phyloP scores from a whole-genome alignment of 2,329 filamentous ascomycete genomes.

The Fusarium metavorans region DNA sequence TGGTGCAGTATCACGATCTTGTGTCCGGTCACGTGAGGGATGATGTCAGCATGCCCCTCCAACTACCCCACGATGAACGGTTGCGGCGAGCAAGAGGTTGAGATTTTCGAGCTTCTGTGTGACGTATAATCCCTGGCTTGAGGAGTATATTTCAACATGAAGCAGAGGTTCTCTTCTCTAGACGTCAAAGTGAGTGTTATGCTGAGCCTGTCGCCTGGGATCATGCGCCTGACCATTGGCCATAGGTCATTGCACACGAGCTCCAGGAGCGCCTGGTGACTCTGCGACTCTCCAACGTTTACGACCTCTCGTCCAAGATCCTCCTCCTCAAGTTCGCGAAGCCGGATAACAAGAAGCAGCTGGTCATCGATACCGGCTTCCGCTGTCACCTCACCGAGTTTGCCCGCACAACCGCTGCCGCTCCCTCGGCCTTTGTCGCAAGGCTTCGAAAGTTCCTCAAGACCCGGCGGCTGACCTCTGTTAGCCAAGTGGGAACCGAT shows the following conservation, averaged over 20 bases:
- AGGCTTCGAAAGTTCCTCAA: constrained; percentile 89
- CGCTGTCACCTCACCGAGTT: constrained; percentile 95
- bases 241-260: constrained; percentile 92
- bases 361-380: constrained; percentile 95
- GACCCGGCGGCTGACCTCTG: constrained; percentile 83
- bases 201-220: not conserved
- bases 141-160: constrained; percentile 65
- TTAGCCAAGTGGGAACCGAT: constrained; percentile 91
- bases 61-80: constrained; percentile 26
- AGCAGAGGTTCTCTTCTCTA: constrained; percentile 83
- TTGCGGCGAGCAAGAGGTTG: constrained; percentile 21
- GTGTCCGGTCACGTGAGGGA: constrained; percentile 21
- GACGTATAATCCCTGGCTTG: not conserved
- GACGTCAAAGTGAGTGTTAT: constrained; percentile 72
- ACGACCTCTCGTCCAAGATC: constrained; percentile 95
- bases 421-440: constrained; percentile 87
- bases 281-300: constrained; percentile 90
- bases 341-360: constrained; percentile 87
- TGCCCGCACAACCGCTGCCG: constrained; percentile 84
- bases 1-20: not conserved
- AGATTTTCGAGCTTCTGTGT: constrained; percentile 26
- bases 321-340: constrained; percentile 96
- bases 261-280: constrained; percentile 81
- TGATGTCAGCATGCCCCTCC: constrained; percentile 40
- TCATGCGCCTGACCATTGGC: constrained; percentile 9